These are phyloP conservation scores for Cyberlindnera galapagoensis DNA, from an alignment of 805 yeast genomes.

Conservation along the genomic window DNA sequence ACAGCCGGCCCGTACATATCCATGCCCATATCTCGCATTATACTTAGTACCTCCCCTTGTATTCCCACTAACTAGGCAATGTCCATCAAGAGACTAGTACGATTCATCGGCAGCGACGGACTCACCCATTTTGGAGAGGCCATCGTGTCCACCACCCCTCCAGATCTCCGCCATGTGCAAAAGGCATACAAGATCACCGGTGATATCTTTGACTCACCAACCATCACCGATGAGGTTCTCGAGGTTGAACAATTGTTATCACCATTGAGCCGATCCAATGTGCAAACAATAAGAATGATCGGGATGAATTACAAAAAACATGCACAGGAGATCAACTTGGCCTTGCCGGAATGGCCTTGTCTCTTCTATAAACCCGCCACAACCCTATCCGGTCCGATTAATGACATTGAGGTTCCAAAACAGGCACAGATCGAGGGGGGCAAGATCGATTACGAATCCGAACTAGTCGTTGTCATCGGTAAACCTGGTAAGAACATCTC, in stretches of 20 bases:
- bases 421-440: constrained; percentile 28
- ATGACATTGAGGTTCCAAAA: constrained; percentile 36
- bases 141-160: constrained; percentile 21
- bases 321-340: constrained; percentile 32
- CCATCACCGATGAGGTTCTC: constrained; percentile 28
- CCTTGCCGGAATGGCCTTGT: constrained; percentile 42
- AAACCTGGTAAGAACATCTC: constrained; percentile 38
- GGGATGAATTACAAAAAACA: constrained; percentile 47
- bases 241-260: constrained; percentile 31
- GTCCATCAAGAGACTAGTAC: constrained; percentile 28
- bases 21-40: too few species aligned
- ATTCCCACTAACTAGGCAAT: too few species aligned
- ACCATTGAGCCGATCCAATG: constrained; percentile 33
- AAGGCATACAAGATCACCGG: constrained; percentile 41
- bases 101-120: constrained; percentile 42
- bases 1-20: too few species aligned
- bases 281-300: constrained; percentile 37
- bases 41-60: too few species aligned
- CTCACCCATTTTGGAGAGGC: constrained; percentile 43
- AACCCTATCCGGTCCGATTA: constrained; percentile 37
- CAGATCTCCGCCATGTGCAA: constrained; percentile 34
- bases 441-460: constrained; percentile 47
- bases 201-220: constrained; percentile 31
- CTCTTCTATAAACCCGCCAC: constrained; percentile 45
- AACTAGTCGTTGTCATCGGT: constrained; percentile 48